phyloP scores from a whole-genome alignment of 345 rosid genomes.

The Aurinia saxatilis region DNA sequence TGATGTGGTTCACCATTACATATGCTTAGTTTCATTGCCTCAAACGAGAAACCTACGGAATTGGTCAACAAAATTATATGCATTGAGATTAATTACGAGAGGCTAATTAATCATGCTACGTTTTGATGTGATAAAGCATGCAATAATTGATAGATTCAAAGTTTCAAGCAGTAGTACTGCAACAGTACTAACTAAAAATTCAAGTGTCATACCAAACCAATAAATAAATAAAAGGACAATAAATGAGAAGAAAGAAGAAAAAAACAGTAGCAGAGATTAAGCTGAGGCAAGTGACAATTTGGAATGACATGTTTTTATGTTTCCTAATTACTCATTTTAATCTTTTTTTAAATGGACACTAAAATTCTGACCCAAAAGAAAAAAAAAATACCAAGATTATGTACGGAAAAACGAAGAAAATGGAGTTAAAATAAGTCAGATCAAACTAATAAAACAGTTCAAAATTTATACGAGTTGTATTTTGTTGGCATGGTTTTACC shows the following conservation, averaged over 20 bases:
- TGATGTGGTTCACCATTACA: background rate
- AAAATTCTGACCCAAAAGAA: too few species aligned
- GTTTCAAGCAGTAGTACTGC: background rate
- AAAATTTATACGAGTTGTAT: too few species aligned
- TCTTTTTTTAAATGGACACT: background rate
- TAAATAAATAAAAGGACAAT: too few species aligned
- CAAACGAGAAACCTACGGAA: background rate
- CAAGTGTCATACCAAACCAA: background rate
- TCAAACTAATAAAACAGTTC: too few species aligned
- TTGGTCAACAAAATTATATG: constrained; percentile 12
- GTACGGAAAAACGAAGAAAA: too few species aligned
- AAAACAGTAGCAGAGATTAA: background rate
- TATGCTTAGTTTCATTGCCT: background rate
- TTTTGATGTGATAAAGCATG: constrained; percentile 16
- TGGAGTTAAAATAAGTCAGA: too few species aligned
- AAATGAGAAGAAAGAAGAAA: background rate
- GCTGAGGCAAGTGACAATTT: constrained; percentile 7
- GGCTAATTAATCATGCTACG: background rate
- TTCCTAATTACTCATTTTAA: background rate
- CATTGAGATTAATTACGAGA: background rate
- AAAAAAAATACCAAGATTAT: too few species aligned
- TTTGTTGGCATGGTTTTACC: too few species aligned
- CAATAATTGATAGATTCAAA: constrained; percentile 10
- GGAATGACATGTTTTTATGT: constrained; percentile 13
- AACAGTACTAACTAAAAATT: background rate